A percentile compares a stretch with the other conserved stretches of the same genome.
phyloP scores from a whole-genome alignment of 768 basidiomycete genomes.

The Auriscalpium orientale region DNA sequence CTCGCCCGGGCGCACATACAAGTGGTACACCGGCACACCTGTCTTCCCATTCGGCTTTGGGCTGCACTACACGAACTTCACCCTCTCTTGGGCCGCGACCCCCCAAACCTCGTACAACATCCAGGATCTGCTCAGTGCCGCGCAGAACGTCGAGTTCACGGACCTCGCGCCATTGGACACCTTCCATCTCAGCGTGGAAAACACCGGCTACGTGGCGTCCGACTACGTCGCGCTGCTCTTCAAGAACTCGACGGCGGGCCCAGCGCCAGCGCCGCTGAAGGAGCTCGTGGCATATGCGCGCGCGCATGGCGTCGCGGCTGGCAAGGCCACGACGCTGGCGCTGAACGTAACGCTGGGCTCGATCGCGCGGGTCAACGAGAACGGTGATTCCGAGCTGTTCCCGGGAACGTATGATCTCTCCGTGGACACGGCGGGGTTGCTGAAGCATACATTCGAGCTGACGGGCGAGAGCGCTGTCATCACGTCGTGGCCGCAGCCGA shows the following conservation, averaged over 20 bases:
- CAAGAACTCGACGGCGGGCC: constrained; percentile 39
- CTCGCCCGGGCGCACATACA: constrained; percentile 51
- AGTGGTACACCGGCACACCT: constrained; percentile 47
- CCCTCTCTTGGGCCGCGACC: constrained; percentile 29
- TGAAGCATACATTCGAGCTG: constrained; percentile 36
- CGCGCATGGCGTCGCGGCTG: constrained; percentile 25
- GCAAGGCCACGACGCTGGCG: constrained; percentile 23
- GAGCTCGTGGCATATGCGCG: constrained; percentile 43
- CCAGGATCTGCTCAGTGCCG: constrained; percentile 26
- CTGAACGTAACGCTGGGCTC: constrained; percentile 40
- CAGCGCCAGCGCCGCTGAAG: constrained; percentile 45
- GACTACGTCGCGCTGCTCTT: constrained; percentile 53
- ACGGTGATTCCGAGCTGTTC: constrained; percentile 39
- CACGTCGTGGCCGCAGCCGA: constrained; percentile 31
- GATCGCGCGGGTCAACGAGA: constrained; percentile 39
- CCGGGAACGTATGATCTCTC: constrained; percentile 35
- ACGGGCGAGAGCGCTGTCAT: constrained; percentile 35
- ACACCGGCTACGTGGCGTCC: constrained; percentile 40
- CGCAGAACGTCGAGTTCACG: constrained; percentile 15
- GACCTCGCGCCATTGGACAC: constrained; percentile 43
- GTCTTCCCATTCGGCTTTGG: constrained; percentile 48
- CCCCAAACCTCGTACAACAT: constrained; percentile 34
- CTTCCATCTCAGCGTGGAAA: constrained; percentile 40
- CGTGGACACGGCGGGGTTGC: constrained; percentile 33
- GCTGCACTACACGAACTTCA: constrained; percentile 47